Base-by-base conservation (phyloP, 176 grass and related monocot species). In the Raddia distichophylla region DNA sequence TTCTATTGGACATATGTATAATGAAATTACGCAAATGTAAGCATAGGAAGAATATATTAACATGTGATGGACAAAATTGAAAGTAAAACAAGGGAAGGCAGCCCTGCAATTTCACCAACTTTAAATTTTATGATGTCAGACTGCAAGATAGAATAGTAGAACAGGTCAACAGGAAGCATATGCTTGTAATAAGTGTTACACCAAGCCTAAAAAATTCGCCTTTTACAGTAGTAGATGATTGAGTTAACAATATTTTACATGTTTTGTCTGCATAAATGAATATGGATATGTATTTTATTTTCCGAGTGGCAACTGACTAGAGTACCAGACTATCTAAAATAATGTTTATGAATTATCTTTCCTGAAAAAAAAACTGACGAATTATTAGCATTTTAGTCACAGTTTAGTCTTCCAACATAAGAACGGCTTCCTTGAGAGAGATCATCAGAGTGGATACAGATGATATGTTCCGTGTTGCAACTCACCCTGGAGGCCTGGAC, bases 371-470 rank as follows among this genome's bases (percentile, higher is more conserved):
- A 40, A 1, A 40, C 37, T 40, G 37, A 40, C 4, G 22, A 59
- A 72, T 22, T 59, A 20, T 48, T 37, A 68, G 77, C 11, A 66
- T 49, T 49, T 42, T 32, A 11, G n/a, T 18, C 73, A 86, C 8
- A 93, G 86, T 89, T 93, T 45, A 93, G 69, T 43, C 87, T 93
- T 91, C 94, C 91, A 47, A 91, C 64, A 74, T 86, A 83, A 48
- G 88, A 79, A 78, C 80, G 74, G 37, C 74, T 87, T 85, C 75
- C 66, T 69, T 83, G 73, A 67, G 76, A 78, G 34, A 89, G 10
- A 87, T 80, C 88, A 56, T 85, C 74, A 64, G 82, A 82, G 60
- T 76, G 74, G 75, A 81, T 79, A 73, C 83, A 83, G 52, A 97
- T 87, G 44, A 83, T 84, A 81, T 85, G 93, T 67, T 93, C 86